phyloP scores from a whole-genome alignment of 106 monocot species.

The Allium fistulosum region DNA sequence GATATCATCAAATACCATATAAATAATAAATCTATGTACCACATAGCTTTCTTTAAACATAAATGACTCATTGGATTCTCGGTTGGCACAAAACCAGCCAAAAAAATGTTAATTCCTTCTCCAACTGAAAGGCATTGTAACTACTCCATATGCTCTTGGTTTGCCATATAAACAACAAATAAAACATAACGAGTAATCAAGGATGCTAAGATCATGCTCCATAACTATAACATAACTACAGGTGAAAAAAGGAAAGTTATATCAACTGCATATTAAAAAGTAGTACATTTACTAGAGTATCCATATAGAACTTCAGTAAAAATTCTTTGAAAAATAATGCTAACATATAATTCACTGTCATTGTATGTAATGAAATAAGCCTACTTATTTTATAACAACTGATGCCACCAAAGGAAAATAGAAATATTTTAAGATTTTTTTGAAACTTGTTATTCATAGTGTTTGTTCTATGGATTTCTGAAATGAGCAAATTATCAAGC shows the following conservation, averaged over 20 bases:
- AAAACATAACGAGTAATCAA: slow-evolving; percentile 95
- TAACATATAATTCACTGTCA: too few species aligned
- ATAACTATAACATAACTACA: slow-evolving; percentile 98
- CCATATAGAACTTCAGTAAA: too few species aligned
- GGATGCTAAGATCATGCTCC: slow-evolving; percentile 98
- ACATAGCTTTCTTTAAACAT: slow-evolving; percentile 56
- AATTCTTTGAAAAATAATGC: too few species aligned
- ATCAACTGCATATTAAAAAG: not conserved
- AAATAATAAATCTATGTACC: too few species aligned
- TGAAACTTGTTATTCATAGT: too few species aligned
- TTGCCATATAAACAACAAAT: slow-evolving; percentile 99
- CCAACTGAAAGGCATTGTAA: slow-evolving; percentile 91
- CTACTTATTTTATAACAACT: too few species aligned
- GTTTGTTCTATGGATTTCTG: too few species aligned
- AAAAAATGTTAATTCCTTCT: slow-evolving; percentile 99
- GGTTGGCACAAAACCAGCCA: slow-evolving; percentile 96
- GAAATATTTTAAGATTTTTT: too few species aligned
- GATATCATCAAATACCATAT: too few species aligned
- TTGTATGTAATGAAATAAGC: too few species aligned
- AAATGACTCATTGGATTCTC: slow-evolving; percentile 89
- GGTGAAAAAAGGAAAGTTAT: not conserved
- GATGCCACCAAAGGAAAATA: too few species aligned
- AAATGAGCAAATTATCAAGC: too few species aligned
- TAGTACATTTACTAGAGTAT: not conserved
- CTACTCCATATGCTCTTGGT: slow-evolving; percentile 98